Conservation (phyloP, 768 basidiomycete genomes). For the Phylloporus scabripes region DNA sequence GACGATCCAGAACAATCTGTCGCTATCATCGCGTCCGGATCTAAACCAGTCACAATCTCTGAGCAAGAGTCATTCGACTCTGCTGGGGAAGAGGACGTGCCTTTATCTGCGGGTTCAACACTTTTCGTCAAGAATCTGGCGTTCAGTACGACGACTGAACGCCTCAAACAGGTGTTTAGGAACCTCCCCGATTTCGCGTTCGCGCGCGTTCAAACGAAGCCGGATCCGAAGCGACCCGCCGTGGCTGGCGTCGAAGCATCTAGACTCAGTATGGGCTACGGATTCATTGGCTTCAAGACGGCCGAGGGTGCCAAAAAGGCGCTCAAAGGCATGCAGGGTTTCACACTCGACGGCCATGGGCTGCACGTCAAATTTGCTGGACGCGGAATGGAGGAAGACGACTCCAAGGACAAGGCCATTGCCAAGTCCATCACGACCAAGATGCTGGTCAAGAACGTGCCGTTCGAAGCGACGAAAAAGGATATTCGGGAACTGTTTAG, state of each 20-base stretch:
- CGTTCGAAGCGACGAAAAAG: conserved; percentile 93
- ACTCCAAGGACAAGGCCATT: conserved; percentile 32
- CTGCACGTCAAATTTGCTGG: conserved; percentile 84
- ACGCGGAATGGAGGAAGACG: conserved; percentile 62
- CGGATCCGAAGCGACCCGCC: conserved; percentile 67
- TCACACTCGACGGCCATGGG: conserved; percentile 81
- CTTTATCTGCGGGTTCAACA: conserved; percentile 66
- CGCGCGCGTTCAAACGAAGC: conserved; percentile 87
- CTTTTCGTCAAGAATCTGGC: conserved; percentile 93
- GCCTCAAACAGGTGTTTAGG: conserved; percentile 63
- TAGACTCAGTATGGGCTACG: conserved; percentile 90
- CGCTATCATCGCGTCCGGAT: conserved; percentile 13
- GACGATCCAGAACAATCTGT: conserved; percentile 26
- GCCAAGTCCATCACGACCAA: conserved; percentile 73
- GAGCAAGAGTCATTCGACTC: conserved; percentile 36
- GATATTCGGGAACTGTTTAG: conserved; percentile 87
- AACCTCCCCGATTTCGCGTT: conserved; percentile 78
- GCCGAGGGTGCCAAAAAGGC: conserved; percentile 68
- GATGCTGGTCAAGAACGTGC: conserved; percentile 97
- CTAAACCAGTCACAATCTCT: conserved; percentile 37
- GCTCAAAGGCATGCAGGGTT: conserved; percentile 70
- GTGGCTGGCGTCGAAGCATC: conserved; percentile 32
- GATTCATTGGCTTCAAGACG: conserved; percentile 88
- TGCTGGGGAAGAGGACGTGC: conserved; percentile 31
- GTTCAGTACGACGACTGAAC: conserved; percentile 82